Base-by-base conservation (phyloP, 768 basidiomycete species). In the Mrakia blollopis region DNA sequence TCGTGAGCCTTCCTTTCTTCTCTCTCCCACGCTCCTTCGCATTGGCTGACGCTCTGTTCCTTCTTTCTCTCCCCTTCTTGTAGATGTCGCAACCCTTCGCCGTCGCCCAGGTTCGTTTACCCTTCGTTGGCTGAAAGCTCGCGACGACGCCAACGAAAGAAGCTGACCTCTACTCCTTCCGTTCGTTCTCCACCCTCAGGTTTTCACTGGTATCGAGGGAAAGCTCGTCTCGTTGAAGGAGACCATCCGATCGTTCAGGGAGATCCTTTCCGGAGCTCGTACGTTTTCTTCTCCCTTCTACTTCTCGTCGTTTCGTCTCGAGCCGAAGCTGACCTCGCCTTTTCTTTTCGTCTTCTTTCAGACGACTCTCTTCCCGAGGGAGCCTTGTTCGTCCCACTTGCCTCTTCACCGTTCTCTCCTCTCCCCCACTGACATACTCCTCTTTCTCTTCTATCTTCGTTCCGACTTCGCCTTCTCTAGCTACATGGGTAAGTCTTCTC, bases 1-100 rank as follows among this genome's bases (percentile, higher is more conserved):
- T 32, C 25, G 69, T 74, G 35, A 67, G 44, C 47, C 13, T 32
- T n/a, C 37, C 32, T 1, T 37, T 47, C 54, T 25, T 57, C 44
- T 30, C 25, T 30, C 79, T n/a, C 75, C 25, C n/a, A 37, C 35
- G 4, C 52, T 68, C 18, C 28, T 30, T 9, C 47, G 47, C 47
- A 50, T 50, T 50, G 47, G 47, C 47, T 68, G 35, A 65, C 71
- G 32, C 23, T 74, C 21, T 61, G 32, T 54, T 72, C 92, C 94
- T 87, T 98, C 23, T 30, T 30, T 60, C 3, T 44, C 50, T 21
- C 11, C 41, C 35, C 35, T n/a, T n/a, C n/a, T n/a, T n/a, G n/a
- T n/a, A 47, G 41, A 98, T 99, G 97, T 98, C 94, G 81, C 95
- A 99, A 87, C 97, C 97, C 79, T 99, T 99, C 94, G 92, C 93